A percentile compares a stretch with the other conserved stretches of the same genome.
phyloP scores from a whole-genome alignment of 257 asterid genomes.

The Plantago major region DNA sequence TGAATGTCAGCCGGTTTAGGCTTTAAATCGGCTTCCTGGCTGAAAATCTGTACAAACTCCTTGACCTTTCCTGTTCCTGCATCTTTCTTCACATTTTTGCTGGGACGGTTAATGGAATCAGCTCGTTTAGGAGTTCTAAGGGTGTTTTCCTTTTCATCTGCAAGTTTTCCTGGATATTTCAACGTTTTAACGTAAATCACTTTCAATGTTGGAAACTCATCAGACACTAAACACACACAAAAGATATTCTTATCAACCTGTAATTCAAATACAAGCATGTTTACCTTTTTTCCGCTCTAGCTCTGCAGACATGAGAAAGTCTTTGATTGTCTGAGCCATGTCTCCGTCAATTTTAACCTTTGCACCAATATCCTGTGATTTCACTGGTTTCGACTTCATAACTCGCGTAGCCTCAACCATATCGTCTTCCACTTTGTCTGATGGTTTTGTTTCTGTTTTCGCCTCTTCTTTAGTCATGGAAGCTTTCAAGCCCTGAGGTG shows the following conservation, averaged over 20 bases:
- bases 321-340: slow-evolving; percentile 18
- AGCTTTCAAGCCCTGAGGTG: slow-evolving; percentile 13
- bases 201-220: no score
- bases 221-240: no score
- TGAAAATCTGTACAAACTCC: slow-evolving; percentile 72
- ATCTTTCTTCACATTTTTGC: slow-evolving; percentile 34
- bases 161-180: slow-evolving; percentile 28
- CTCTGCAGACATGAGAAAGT: slow-evolving; percentile 24
- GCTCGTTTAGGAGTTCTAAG: slow-evolving; percentile 20
- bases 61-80: slow-evolving; percentile 38
- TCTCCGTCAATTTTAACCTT: slow-evolving; percentile 22
- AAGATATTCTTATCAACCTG: no score
- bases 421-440: background rate
- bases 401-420: slow-evolving; percentile 10
- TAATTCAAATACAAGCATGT: background rate
- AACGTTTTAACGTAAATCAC: background rate
- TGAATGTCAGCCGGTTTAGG: slow-evolving; percentile 25
- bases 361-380: slow-evolving; percentile 18
- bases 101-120: slow-evolving; percentile 12
- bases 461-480: slow-evolving; percentile 14
- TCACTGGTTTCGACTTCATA: slow-evolving; percentile 22
- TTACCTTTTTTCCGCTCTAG: slow-evolving; percentile 39
- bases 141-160: slow-evolving; percentile 29
- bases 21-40: slow-evolving; percentile 40
- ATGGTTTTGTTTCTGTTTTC: background rate